phyloP scores from a whole-genome alignment of 495 filamentous ascomycete genomes.

The Penicillium atrosanguineum region DNA sequence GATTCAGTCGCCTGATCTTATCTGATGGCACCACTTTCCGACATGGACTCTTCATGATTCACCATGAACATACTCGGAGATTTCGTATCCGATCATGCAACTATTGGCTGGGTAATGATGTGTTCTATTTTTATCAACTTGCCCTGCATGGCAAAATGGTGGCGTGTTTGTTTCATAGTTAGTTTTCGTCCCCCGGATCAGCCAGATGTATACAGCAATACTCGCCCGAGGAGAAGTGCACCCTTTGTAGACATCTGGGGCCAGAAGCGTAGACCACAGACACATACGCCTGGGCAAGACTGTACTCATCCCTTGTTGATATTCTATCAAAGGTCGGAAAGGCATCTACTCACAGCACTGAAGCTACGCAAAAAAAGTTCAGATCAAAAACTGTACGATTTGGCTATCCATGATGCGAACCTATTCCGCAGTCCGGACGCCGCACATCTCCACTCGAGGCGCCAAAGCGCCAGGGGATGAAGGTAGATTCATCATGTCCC shows the following conservation, averaged over 20 bases:
- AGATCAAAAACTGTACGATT: conserved; percentile 21
- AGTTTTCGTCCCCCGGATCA: no score
- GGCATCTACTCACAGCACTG: not conserved
- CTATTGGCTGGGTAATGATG: no score
- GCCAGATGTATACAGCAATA: no score
- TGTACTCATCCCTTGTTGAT: no score
- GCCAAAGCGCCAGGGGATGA: conserved; percentile 13
- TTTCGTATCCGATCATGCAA: not conserved
- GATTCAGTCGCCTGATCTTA: conserved; percentile 18
- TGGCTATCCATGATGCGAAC: conserved; percentile 22
- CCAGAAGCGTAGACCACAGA: no score
- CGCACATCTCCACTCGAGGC: conserved; percentile 15
- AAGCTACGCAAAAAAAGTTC: not conserved
- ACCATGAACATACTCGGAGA: no score
- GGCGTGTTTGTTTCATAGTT: no score
- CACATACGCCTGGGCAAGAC: no score
- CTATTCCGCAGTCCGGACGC: conserved; percentile 15
- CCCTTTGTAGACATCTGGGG: no score
- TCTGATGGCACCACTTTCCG: conserved; percentile 9
- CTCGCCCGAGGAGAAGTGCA: no score
- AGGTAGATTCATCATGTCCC: conserved; percentile 4
- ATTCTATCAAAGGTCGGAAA: not conserved
- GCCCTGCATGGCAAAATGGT: no score
- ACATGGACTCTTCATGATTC: not conserved
- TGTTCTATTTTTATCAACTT: no score